Conservation (phyloP, 345 rosid genomes). For the Cardamine resedifolia region DNA sequence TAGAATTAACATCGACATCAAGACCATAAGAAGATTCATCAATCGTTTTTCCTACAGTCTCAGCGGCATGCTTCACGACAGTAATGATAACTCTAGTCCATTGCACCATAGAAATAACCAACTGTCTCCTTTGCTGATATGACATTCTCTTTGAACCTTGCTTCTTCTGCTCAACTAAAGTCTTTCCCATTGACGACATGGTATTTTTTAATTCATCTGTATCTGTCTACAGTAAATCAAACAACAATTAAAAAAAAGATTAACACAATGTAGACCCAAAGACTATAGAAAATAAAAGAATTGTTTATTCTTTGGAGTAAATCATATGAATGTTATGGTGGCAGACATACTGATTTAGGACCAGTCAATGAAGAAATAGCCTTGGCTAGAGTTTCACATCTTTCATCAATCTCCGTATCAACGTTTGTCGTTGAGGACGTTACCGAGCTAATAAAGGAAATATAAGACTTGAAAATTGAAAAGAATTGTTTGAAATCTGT, state of each 20-base stretch:
- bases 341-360: not conserved
- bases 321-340: not conserved
- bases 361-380: not conserved
- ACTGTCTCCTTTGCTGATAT: not conserved
- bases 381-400: not conserved
- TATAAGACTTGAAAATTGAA: not conserved
- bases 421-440: not conserved
- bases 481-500: slow-evolving; percentile 22
- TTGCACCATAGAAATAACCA: slow-evolving; percentile 7
- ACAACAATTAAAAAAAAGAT: not conserved
- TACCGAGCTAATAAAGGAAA: not conserved
- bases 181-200: slow-evolving; percentile 31
- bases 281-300: too few species aligned
- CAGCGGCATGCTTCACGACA: not conserved
- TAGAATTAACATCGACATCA: slow-evolving; percentile 22
- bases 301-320: too few species aligned
- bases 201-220: not conserved
- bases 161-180: slow-evolving; percentile 25
- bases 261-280: too few species aligned
- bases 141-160: slow-evolving; percentile 7
- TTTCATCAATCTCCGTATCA: not conserved
- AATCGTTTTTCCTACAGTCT: slow-evolving; percentile 7
- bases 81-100: slow-evolving; percentile 13
- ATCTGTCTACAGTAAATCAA: not conserved
- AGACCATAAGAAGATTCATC: slow-evolving; percentile 25